Percentiles rank a stretch among this genome's conserved stretches.
These are phyloP conservation scores for Cardamine chenopodiifolia DNA, from an alignment of 345 rosid species.

Conservation along the genomic window DNA sequence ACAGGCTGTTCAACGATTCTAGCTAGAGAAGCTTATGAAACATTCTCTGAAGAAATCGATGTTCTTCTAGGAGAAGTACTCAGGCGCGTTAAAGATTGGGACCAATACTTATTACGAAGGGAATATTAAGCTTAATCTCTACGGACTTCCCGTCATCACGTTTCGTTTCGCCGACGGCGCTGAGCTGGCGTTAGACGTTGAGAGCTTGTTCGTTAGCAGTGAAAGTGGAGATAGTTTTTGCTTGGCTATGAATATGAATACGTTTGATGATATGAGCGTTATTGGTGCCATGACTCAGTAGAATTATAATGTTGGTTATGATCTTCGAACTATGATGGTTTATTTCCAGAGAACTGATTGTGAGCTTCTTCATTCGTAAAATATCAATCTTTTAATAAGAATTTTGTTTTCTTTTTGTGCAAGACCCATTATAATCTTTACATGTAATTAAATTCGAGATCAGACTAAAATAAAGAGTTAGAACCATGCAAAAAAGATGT, in stretches of 20 bases:
- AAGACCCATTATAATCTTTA: not conserved
- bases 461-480: not conserved
- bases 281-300: conserved; percentile 48
- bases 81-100: conserved; percentile 29
- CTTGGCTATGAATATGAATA: conserved; percentile 45
- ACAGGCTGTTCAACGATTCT: conserved; percentile 42
- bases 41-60: conserved; percentile 33
- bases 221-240: conserved; percentile 48
- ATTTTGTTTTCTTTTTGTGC: not conserved
- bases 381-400: not conserved
- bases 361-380: conserved; percentile 33
- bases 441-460: not conserved
- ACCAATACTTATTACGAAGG: conserved; percentile 48
- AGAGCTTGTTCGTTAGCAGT: conserved; percentile 52
- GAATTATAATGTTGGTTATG: conserved; percentile 38
- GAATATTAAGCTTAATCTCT: conserved; percentile 34
- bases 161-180: conserved; percentile 57
- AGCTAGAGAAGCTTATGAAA: conserved; percentile 33
- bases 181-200: conserved; percentile 51
- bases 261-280: conserved; percentile 43
- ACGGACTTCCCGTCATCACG: conserved; percentile 53
- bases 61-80: conserved; percentile 18
- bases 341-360: conserved; percentile 38
- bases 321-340: conserved; percentile 38
- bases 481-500: not conserved